A percentile compares a stretch with the other conserved stretches of the same genome.
phyloP scores from a whole-genome alignment of 176 grass and related monocot species.

The Puya raimondii region DNA sequence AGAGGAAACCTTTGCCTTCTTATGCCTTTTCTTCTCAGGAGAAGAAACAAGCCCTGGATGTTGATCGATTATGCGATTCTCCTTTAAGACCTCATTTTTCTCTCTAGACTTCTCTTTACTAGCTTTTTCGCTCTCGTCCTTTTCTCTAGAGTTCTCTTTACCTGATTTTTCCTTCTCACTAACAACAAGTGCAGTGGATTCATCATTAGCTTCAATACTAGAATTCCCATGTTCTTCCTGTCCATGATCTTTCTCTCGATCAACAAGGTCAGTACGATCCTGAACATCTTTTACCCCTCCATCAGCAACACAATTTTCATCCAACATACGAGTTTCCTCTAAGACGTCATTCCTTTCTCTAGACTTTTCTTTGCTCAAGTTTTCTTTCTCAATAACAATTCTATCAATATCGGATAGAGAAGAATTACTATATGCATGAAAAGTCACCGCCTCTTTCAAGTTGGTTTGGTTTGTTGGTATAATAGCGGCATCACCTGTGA shows the following conservation, averaged over 20 bases:
- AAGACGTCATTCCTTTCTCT: too few relatives aligned
- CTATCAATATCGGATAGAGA: too few relatives aligned
- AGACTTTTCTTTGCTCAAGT: conserved; percentile 11
- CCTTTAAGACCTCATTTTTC: conserved; percentile 21
- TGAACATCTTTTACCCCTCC: conserved; percentile 26
- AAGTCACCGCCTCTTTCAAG: neutral
- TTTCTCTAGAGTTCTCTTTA: conserved; percentile 4
- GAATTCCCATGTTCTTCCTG: conserved; percentile 18
- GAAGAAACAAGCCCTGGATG: conserved; percentile 14
- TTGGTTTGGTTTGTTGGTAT: neutral
- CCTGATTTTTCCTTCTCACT: conserved; percentile 13
- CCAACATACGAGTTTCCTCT: conserved; percentile 12
- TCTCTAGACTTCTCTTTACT: conserved; percentile 5
- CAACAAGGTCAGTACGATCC: conserved; percentile 23
- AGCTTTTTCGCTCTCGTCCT: neutral
- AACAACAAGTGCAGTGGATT: conserved; percentile 15
- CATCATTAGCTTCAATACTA: conserved; percentile 4
- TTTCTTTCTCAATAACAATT: too few relatives aligned
- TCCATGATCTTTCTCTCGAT: conserved; percentile 21
- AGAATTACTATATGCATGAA: too few relatives aligned
- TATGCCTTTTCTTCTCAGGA: conserved; percentile 29
- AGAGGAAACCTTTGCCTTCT: conserved; percentile 38
- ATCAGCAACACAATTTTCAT: conserved; percentile 13
- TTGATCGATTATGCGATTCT: conserved; percentile 12
- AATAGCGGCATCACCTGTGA: neutral